Base-by-base conservation (phyloP, 2,329 filamentous ascomycete species). In the Penicillium sp. region DNA sequence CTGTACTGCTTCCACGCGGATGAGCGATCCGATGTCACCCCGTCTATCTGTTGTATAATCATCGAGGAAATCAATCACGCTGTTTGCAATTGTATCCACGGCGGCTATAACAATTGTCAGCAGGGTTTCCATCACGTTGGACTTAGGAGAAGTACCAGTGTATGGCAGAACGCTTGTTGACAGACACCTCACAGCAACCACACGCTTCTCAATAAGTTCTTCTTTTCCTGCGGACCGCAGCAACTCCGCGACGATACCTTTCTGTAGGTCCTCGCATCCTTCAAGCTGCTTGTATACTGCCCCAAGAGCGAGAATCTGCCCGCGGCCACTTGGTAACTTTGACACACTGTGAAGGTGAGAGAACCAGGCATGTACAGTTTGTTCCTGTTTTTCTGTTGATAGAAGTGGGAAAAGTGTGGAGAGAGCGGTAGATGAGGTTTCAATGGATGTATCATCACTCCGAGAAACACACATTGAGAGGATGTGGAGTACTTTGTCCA, bases 11-110 rank as follows among this genome's bases (percentile, higher is more conserved):
- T 93, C 89, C 5, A 94, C 79, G 3, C 95, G 85, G 4, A 96
- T 89, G 54, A 93, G 85, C 0, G 93, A 96, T 5, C 95, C 95
- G 50, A 98, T 84, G 70, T 99, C 95, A 16, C 95, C 95, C 57
- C 92, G 83, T 14, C 93, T 88, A 65, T 91, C 94, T 3, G 91
- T 93, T 0, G 91, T 96, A 70, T 98, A 98, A 72, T 99, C 93
- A 64, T 94, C 89, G 31, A 99, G 77, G 39, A 78, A 79, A 1
- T 57, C 56, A 2, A 74, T 56, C 24, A 80, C 65, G 53, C 72
- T 67, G 7, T 62, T 62, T 18, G 66, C 60, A 53, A 78, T 60
- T 31, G 54, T 56, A 53, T 72, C 66, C 3, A 67, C 69, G n/a
- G 68, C 56, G 58, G 65, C 77, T 78, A 49, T 19, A 7, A 27